Evolutionary conservation across 31 red algal genomes (phyloP).

Genomic region (Asparagopsis taxiformis): DNA sequence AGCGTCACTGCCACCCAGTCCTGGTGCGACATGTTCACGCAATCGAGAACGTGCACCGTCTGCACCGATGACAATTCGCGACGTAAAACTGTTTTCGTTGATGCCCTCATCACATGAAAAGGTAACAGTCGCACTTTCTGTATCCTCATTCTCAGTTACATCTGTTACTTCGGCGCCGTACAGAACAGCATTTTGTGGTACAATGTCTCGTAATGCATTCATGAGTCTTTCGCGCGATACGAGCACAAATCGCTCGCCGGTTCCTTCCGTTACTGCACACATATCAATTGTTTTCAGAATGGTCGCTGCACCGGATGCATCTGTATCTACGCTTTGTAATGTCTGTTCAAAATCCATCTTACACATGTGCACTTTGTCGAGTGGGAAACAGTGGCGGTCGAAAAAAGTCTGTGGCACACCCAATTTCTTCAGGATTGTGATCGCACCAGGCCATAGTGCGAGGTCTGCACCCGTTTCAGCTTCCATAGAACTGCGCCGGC

Average conservation of each 20-base stretch:
- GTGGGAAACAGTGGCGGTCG: constrained; percentile 13
- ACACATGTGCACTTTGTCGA: constrained; percentile 41
- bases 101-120: not conserved
- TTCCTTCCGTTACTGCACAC: constrained; percentile 32
- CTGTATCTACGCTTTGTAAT: too few species aligned
- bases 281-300: constrained; percentile 29
- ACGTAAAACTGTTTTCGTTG: not conserved
- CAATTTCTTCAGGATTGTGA: constrained; percentile 12
- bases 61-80: constrained; percentile 47
- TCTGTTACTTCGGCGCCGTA: constrained; percentile 22
- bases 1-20: not conserved
- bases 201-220: not conserved
- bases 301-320: not conserved
- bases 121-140: not conserved
- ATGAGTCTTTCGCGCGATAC: constrained; percentile 28
- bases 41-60: constrained; percentile 39
- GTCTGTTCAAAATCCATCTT: constrained; percentile 29
- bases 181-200: constrained; percentile 11
- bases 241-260: constrained; percentile 41
- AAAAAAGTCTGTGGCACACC: constrained; percentile 21
- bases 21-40: constrained; percentile 8
- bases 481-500: not conserved
- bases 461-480: constrained; percentile 49
- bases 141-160: constrained; percentile 10
- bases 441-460: constrained; percentile 58